Evolutionary conservation across 495 filamentous ascomycete genomes (phyloP), one percentile per base, ranked within the genome.

Genomic region (Hypoxylon trugodes): DNA sequence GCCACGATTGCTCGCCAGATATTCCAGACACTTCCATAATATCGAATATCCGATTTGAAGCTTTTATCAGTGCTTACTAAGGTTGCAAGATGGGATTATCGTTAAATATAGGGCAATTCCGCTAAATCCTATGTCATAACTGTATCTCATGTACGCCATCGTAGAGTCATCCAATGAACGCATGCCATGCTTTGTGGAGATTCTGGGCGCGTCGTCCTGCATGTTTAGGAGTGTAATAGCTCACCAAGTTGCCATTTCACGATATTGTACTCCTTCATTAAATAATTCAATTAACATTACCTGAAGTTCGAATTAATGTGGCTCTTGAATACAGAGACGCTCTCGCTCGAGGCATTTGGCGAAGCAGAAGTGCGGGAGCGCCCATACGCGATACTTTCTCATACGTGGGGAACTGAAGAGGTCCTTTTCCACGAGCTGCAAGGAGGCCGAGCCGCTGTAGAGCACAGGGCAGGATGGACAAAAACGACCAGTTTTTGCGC

Each of bases 1-100:
- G 80, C 82, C 5, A 73, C 78, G 15, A 70, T 86, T 10, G 84
- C 81, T 6, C 48, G 47, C 37, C 47, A 49, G 18, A 41, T 65
- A 25, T 43, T 47, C 24, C 38, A 47, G 16, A 53, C 33, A 5
- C 22, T 61, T 40, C 9, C 8, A 26, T 58, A 33, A 32, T 21
- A n/a, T n/a, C n/a, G 42, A 32, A 18, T 25, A 22, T n/a, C n/a
- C n/a, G n/a, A n/a, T n/a, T n/a, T n/a, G n/a, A n/a, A n/a, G n/a
- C n/a, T n/a, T n/a, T n/a, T n/a, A n/a, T n/a, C n/a, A n/a, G n/a
- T n/a, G n/a, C n/a, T n/a, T n/a, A n/a, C n/a, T n/a, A n/a, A n/a
- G n/a, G n/a, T n/a, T n/a, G n/a, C n/a, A n/a, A n/a, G n/a, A n/a
- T n/a, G n/a, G n/a, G n/a, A n/a, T n/a, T n/a, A n/a, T n/a, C n/a